Conservation (phyloP, 345 rosid species). For the Pugionium dolabratum region DNA sequence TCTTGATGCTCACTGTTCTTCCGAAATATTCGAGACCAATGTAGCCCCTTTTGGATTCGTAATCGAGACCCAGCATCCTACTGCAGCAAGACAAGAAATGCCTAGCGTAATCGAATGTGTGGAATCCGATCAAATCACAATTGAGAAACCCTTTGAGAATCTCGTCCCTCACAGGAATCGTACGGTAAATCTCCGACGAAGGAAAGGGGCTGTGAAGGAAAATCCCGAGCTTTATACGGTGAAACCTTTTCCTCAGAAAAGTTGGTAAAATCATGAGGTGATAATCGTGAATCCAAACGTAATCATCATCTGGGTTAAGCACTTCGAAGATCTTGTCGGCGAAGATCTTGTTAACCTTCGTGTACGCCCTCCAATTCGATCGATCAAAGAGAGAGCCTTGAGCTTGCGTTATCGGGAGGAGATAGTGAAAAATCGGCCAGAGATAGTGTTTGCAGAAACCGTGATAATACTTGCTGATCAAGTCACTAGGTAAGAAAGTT, state of each 20-base stretch:
- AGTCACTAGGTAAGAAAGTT: conserved; percentile 58
- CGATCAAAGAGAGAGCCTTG: conserved; percentile 59
- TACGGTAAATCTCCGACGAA: conserved; percentile 69
- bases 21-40: conserved; percentile 82
- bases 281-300: conserved; percentile 84
- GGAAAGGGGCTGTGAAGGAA: conserved; percentile 78
- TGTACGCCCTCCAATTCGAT: conserved; percentile 64
- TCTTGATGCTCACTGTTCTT: conserved; percentile 74
- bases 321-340: conserved; percentile 67
- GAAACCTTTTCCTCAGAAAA: conserved; percentile 58
- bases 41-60: conserved; percentile 78
- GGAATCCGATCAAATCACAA: conserved; percentile 84
- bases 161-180: conserved; percentile 74
- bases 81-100: conserved; percentile 86
- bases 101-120: conserved; percentile 83
- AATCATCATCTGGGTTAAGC: conserved; percentile 65
- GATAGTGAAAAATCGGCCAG: conserved; percentile 84
- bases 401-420: conserved; percentile 55
- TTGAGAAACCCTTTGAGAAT: conserved; percentile 67
- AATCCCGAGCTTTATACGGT: conserved; percentile 62
- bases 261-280: conserved; percentile 83
- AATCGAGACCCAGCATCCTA: conserved; percentile 77
- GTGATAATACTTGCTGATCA: conserved; percentile 60
- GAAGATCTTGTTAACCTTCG: conserved; percentile 59
- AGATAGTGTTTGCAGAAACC: conserved; percentile 89